phyloP scores from a whole-genome alignment of 2,329 filamentous ascomycete genomes.

The Apiospora aurea region DNA sequence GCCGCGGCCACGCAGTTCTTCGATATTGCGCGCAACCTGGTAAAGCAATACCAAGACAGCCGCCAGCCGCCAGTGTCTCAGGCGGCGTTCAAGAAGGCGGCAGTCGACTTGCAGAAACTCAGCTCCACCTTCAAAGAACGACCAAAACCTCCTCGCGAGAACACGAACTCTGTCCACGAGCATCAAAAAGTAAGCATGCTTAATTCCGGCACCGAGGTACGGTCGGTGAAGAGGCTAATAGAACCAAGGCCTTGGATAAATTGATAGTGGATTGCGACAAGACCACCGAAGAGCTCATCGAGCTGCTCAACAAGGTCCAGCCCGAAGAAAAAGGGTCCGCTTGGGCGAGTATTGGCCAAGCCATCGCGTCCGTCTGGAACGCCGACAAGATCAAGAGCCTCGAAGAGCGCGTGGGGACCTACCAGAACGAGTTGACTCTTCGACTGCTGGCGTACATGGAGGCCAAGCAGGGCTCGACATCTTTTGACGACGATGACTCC shows the following conservation, averaged over 20 bases:
- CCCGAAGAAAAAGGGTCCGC: not conserved
- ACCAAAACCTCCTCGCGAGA: not conserved
- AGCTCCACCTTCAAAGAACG: not conserved
- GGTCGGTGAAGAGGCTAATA: not conserved
- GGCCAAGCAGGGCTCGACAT: not conserved
- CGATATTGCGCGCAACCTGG: not conserved
- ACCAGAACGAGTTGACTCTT: not conserved
- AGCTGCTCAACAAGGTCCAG: not conserved
- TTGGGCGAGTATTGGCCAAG: not conserved
- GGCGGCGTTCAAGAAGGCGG: not conserved
- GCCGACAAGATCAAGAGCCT: constrained; percentile 14
- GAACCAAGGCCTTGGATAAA: not conserved
- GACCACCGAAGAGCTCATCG: constrained; percentile 4
- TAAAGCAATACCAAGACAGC: not conserved
- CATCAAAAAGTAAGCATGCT: not conserved
- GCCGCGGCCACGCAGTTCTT: constrained; percentile 3
- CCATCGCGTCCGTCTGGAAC: not conserved
- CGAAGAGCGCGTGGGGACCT: not conserved
- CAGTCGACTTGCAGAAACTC: not conserved
- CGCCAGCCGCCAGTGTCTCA: not conserved
- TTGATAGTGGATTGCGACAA: constrained; percentile 1
- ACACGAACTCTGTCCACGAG: not conserved
- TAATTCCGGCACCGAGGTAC: not conserved
- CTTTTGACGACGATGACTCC: not conserved
- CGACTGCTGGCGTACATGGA: not conserved